phyloP scores from a whole-genome alignment of 352 stramenopile species.

The Pythium rhizo-oryzae region DNA sequence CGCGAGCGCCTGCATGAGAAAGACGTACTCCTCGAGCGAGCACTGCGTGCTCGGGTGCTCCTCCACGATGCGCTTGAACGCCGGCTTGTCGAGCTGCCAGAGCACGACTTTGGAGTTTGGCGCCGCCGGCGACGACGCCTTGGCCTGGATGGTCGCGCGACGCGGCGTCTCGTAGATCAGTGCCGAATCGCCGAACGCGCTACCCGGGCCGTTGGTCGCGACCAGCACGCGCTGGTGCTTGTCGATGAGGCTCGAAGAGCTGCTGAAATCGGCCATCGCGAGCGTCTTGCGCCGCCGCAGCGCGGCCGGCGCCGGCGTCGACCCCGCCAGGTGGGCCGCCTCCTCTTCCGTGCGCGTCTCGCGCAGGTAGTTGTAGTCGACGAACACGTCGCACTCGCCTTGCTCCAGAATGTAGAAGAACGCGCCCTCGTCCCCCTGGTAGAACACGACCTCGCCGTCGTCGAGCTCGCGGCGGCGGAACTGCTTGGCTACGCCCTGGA shows the following conservation, averaged over 20 bases:
- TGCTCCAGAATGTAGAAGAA: conserved; percentile 84
- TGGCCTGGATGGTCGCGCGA: conserved; percentile 65
- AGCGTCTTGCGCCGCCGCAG: conserved; percentile 72
- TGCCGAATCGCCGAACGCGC: conserved; percentile 81
- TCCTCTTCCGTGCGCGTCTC: conserved; percentile 40
- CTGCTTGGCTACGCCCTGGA: conserved; percentile 50
- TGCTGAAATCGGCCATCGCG: conserved; percentile 67
- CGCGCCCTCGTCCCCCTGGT: conserved; percentile 73
- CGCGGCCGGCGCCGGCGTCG: conserved; percentile 16
- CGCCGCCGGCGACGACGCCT: conserved; percentile 16
- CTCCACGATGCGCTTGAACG: conserved; percentile 63
- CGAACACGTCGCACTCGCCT: conserved; percentile 82
- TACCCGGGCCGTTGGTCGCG: conserved; percentile 76
- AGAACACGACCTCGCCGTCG: conserved; percentile 82
- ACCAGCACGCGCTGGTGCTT: conserved; percentile 76
- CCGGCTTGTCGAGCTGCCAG: conserved; percentile 75
- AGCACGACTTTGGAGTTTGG: conserved; percentile 43
- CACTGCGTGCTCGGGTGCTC: conserved; percentile 70
- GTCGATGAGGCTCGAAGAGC: conserved; percentile 56
- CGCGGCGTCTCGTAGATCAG: conserved; percentile 87
- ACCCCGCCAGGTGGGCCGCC: conserved; percentile 10
- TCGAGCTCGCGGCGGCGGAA: conserved; percentile 62
- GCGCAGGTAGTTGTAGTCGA: conserved; percentile 77
- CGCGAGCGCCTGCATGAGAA: conserved; percentile 67
- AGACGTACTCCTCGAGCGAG: conserved; percentile 76